A percentile compares a stretch with the other conserved stretches of the same genome.
Conservation (phyloP, 192 early-diverging fungal genomes). For the Coemansia sp. region DNA sequence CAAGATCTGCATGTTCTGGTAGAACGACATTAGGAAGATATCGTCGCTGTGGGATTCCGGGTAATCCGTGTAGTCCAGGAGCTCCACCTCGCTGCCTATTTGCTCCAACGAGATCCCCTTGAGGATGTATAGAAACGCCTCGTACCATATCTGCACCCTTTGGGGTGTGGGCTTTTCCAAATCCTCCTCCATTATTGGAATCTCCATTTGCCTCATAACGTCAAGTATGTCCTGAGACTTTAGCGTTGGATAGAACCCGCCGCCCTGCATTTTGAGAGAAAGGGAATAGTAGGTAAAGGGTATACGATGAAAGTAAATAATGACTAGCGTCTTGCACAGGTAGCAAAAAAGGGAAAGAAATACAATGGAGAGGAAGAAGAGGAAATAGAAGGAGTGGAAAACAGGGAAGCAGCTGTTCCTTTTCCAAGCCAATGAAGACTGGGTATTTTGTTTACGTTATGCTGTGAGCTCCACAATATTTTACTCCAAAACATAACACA, state of each 20-base stretch:
- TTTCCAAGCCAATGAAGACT: not conserved
- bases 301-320: constrained; percentile 2
- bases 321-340: not conserved
- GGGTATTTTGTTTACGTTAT: not conserved
- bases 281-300: not conserved
- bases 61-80: constrained; percentile 42
- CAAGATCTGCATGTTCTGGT: constrained; percentile 65
- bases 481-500: too few relatives aligned
- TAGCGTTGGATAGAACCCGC: constrained; percentile 66
- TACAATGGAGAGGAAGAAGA: too few relatives aligned
- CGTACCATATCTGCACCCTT: constrained; percentile 70
- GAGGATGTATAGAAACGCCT: constrained; percentile 68
- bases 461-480: too few relatives aligned
- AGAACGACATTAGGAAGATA: constrained; percentile 63
- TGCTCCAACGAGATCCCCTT: constrained; percentile 64
- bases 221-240: constrained; percentile 71
- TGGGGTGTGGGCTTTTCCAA: constrained; percentile 68
- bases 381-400: too few relatives aligned
- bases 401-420: too few relatives aligned
- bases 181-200: constrained; percentile 72
- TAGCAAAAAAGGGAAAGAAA: not conserved
- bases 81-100: constrained; percentile 38
- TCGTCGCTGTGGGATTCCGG: constrained; percentile 68
- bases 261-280: constrained; percentile 26
- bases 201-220: constrained; percentile 75